phyloP scores from a whole-genome alignment of 2,329 filamentous ascomycete genomes.

The Beauveria sp. region DNA sequence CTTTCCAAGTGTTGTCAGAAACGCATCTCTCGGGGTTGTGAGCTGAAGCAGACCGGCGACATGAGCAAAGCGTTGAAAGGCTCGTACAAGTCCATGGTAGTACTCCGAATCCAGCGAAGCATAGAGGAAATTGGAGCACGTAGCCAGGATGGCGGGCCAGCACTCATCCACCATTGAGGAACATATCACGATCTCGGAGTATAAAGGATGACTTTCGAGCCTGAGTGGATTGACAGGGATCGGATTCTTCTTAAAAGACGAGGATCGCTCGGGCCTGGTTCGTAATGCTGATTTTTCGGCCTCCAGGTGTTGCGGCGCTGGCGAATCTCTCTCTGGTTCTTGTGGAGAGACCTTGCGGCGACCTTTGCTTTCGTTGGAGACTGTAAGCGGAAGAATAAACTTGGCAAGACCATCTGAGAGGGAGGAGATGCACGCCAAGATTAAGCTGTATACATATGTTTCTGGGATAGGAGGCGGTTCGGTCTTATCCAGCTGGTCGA shows the following conservation, averaged over 20 bases:
- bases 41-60: slow-evolving; percentile 84
- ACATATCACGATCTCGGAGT: slow-evolving; percentile 65
- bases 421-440: slow-evolving; percentile 79
- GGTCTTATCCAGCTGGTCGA: slow-evolving; percentile 89
- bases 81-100: slow-evolving; percentile 83
- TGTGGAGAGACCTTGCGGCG: slow-evolving; percentile 41
- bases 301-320: slow-evolving; percentile 30
- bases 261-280: slow-evolving; percentile 46
- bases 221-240: slow-evolving; percentile 78
- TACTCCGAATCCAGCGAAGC: slow-evolving; percentile 88
- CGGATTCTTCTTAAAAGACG: slow-evolving; percentile 66
- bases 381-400: slow-evolving; percentile 84
- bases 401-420: slow-evolving; percentile 90
- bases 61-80: slow-evolving; percentile 92
- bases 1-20: slow-evolving; percentile 89
- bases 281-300: slow-evolving; percentile 24
- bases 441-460: slow-evolving; percentile 87
- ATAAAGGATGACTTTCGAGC: slow-evolving; percentile 64
- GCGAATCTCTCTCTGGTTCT: slow-evolving; percentile 37
- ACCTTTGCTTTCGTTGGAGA: slow-evolving; percentile 59
- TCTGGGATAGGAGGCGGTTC: slow-evolving; percentile 79
- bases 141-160: slow-evolving; percentile 92
- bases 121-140: slow-evolving; percentile 91
- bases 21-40: slow-evolving; percentile 81
- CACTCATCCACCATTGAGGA: slow-evolving; percentile 81